These are phyloP conservation scores for Exophiala lecanii-corni DNA, from an alignment of 2,329 filamentous ascomycete species.

Conservation along the genomic window DNA sequence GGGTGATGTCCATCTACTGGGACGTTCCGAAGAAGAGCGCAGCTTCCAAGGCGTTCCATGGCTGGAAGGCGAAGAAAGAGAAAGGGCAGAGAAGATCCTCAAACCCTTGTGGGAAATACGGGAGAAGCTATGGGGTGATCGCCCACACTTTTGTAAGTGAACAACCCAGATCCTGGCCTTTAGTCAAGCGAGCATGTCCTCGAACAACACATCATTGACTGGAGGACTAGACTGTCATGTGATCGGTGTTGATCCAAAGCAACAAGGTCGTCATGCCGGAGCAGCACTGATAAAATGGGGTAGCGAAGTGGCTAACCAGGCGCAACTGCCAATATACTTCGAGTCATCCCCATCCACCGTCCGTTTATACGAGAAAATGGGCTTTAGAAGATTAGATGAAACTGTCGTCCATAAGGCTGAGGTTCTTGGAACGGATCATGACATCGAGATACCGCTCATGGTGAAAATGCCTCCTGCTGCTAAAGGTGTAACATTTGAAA, in stretches of 20 bases:
- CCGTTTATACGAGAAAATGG: slow-evolving; percentile 43
- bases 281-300: slow-evolving; percentile 40
- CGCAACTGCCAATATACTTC: slow-evolving; percentile 42
- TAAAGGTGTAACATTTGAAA: slow-evolving; percentile 32
- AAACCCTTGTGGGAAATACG: slow-evolving; percentile 40
- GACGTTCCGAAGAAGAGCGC: slow-evolving; percentile 40
- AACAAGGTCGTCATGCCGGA: slow-evolving; percentile 42
- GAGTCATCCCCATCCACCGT: slow-evolving; percentile 43
- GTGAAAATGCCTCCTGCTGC: slow-evolving; percentile 38
- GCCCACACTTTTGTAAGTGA: slow-evolving; percentile 40
- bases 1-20: slow-evolving; percentile 39
- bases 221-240: slow-evolving; percentile 38
- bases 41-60: slow-evolving; percentile 43
- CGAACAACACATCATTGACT: too few relatives aligned
- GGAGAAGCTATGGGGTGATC: slow-evolving; percentile 39
- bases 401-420: slow-evolving; percentile 38
- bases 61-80: slow-evolving; percentile 43
- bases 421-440: slow-evolving; percentile 33
- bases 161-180: background rate
- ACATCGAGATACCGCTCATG: slow-evolving; percentile 41
- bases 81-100: slow-evolving; percentile 42
- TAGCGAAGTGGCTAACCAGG: slow-evolving; percentile 28
- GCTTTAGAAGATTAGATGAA: slow-evolving; percentile 40
- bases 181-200: slow-evolving; percentile 2
- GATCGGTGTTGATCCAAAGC: slow-evolving; percentile 42